A percentile compares a stretch with the other conserved stretches of the same genome.
Evolutionary conservation across 371 early-diverging fungal genomes (phyloP).

Genomic region (Cladochytrium tenue): DNA sequence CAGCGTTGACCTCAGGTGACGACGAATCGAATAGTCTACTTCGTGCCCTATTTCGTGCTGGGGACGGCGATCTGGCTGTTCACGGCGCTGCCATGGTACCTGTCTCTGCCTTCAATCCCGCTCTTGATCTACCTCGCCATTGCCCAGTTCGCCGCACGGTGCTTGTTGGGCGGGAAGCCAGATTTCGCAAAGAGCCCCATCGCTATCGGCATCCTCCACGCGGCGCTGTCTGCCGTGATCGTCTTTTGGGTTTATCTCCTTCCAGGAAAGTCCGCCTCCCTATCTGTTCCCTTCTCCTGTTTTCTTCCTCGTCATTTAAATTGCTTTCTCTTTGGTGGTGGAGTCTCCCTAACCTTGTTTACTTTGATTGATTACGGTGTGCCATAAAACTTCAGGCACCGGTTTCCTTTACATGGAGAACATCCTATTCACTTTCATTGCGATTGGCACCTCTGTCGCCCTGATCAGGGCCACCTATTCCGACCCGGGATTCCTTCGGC

Average conservation of each 20-base stretch:
- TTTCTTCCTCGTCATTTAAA: background rate
- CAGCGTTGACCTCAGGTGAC: slow-evolving; percentile 39
- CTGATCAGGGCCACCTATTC: slow-evolving; percentile 72
- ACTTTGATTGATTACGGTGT: background rate
- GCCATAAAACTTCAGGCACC: slow-evolving; percentile 66
- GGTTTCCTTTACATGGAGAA: slow-evolving; percentile 63
- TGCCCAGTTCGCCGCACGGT: background rate
- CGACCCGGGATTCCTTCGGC: slow-evolving; percentile 83
- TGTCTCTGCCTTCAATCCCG: slow-evolving; percentile 69
- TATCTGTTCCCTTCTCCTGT: too few relatives aligned
- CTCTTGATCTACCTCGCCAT: background rate
- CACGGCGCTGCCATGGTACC: slow-evolving; percentile 72
- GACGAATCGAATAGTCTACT: slow-evolving; percentile 66
- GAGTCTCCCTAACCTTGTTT: background rate
- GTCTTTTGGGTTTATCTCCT: slow-evolving; percentile 61
- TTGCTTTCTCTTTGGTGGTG: background rate
- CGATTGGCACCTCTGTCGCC: slow-evolving; percentile 60
- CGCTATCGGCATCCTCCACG: slow-evolving; percentile 77
- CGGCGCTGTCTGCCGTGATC: slow-evolving; percentile 71
- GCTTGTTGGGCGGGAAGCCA: background rate
- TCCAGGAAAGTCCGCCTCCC: background rate
- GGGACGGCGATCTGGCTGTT: slow-evolving; percentile 61
- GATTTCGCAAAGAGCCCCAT: background rate
- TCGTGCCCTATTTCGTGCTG: slow-evolving; percentile 70
- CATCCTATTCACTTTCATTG: slow-evolving; percentile 61